Base-by-base conservation (phyloP, 768 basidiomycete genomes). In the Boletus tomentosulus region DNA sequence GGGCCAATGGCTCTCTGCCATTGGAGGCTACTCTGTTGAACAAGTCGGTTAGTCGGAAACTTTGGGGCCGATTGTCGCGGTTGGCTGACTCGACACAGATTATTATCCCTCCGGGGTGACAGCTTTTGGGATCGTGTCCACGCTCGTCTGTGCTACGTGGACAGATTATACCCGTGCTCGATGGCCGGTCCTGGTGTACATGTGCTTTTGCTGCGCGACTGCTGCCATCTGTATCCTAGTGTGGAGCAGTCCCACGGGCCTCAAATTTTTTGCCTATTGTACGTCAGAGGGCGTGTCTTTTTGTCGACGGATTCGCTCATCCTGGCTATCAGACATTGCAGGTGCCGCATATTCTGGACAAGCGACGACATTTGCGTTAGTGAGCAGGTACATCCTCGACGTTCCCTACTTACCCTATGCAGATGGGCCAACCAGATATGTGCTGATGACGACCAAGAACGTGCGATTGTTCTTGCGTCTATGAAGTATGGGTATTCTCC, bases 381-480 rank as follows among this genome's bases (percentile, higher is more conserved):
- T 73, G 19, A 30, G 33, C 46, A 15, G 15, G 43, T 34, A 30
- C 31, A 37, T 15, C 22, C 46, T 31, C 30, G 3, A 16, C 24
- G 10, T n/a, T 47, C 35, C 10, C 46, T 34, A 45, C 56, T 57
- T 44, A 55, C 25, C 35, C 22, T 56, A 24, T 50, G 19, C 58
- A 84, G 82, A 13, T 89, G 89, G 88, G 86, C 87, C n/a, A 90
- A 90, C 66, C 84, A 87, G 63, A 78, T 87, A 48, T 85, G 84
- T 53, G 78, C 81, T 27, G 82, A 87, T 58, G 85, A 90, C 66
- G 76, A 84, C 61, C 81, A 84, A 64, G 84, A 87, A 61, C 78
- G 87, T 42, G 80, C 75, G 5, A 72, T 89, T 38, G 85, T 89
- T 3, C 75, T 90, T 15, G 86, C 84, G 25, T 84, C 82, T 6